A percentile compares a stretch with the other conserved stretches of the same genome.
Conservation (phyloP, 495 filamentous ascomycete species). For the Xylaria curta region DNA sequence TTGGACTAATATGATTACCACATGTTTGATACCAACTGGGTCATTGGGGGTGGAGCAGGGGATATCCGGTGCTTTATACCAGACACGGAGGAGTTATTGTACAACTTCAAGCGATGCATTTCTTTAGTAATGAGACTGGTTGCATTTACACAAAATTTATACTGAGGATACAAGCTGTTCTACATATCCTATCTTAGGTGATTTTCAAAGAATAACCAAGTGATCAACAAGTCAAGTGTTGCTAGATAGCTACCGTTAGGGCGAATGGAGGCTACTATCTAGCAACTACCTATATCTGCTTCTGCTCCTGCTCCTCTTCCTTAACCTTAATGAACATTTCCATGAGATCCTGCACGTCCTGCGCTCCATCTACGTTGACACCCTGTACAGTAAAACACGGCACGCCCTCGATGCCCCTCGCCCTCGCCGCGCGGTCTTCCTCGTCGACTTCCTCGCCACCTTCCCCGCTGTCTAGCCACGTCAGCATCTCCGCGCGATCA, state of each 20-base stretch:
- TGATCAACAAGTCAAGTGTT: not conserved
- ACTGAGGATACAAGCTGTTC: not conserved
- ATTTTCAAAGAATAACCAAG: no score
- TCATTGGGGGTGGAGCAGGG: not conserved
- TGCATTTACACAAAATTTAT: not conserved
- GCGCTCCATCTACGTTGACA: slow-evolving; percentile 68
- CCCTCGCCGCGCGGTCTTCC: slow-evolving; percentile 67
- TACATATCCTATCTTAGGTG: not conserved
- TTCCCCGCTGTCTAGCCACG: slow-evolving; percentile 66
- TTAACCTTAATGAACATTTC: slow-evolving; percentile 62
- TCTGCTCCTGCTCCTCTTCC: slow-evolving; percentile 32
- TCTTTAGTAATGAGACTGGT: not conserved
- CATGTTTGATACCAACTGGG: not conserved
- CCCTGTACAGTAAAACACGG: slow-evolving; percentile 76
- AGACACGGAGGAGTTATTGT: slow-evolving; percentile 1
- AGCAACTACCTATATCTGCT: not conserved
- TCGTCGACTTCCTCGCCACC: slow-evolving; percentile 74
- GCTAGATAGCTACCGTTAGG: no score
- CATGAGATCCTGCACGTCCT: slow-evolving; percentile 64
- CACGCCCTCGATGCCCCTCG: slow-evolving; percentile 68
- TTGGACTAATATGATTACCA: not conserved
- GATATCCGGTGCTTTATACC: not conserved
- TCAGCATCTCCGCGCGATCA: slow-evolving; percentile 61
- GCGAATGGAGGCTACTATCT: no score
- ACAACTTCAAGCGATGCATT: not conserved